A percentile compares a stretch with the other conserved stretches of the same genome.
Evolutionary conservation across 192 early-diverging fungal genomes (phyloP).

Genomic region (Coemansia sp.): DNA sequence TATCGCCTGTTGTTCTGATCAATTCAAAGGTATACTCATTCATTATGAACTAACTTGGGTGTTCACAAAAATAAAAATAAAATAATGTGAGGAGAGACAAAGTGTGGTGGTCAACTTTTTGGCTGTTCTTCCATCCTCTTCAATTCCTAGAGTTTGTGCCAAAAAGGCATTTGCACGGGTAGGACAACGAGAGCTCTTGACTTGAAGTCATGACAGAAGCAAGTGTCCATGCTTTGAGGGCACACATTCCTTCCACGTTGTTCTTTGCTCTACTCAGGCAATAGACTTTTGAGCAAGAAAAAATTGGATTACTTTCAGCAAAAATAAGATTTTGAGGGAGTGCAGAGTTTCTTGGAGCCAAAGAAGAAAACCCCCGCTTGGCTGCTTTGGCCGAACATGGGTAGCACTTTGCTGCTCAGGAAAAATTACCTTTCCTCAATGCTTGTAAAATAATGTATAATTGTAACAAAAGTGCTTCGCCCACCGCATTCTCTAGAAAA

Average conservation of each 20-base stretch:
- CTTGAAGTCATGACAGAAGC: not conserved
- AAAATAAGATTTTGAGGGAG: too few species aligned
- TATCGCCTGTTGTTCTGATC: not conserved
- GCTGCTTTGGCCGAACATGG: not conserved
- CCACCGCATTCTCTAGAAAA: not conserved
- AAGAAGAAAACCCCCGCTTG: not conserved
- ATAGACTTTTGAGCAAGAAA: too few species aligned
- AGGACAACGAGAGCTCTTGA: not conserved
- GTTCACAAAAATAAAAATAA: too few species aligned
- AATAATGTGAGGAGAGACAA: too few species aligned
- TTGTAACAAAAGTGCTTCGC: not conserved
- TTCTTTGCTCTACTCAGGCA: not conserved
- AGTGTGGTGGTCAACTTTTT: too few species aligned
- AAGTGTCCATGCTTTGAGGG: not conserved
- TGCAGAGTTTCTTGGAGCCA: too few species aligned
- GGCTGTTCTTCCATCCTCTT: too few species aligned
- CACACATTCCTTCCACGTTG: too few species aligned
- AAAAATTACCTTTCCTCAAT: not conserved
- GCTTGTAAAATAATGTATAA: not conserved
- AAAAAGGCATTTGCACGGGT: too few species aligned
- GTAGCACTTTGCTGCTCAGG: not conserved
- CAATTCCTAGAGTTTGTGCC: too few species aligned
- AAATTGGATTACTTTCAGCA: too few species aligned
- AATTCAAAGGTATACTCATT: not conserved
- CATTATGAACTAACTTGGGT: too few species aligned